Evolutionary conservation across 1,139 yeast genomes (phyloP), one percentile per base, ranked within the genome.

Genomic region (Pneumocystis wakefieldiae): DNA sequence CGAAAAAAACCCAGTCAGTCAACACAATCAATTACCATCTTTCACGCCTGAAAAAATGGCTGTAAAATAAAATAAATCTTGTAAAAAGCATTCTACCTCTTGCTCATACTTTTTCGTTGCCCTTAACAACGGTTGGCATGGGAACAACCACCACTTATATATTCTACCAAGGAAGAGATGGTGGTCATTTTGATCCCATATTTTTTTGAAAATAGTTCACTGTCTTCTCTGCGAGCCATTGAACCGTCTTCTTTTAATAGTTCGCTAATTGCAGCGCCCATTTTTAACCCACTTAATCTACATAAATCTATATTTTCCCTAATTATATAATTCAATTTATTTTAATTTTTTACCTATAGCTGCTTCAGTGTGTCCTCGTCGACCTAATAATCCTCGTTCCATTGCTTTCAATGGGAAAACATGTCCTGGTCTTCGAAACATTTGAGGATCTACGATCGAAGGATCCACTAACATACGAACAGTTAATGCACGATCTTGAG

Each of bases 321-420:
- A 53, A 24, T 8, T 15, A 24, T 59, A 12, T 17, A 17, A 15
- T 24, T 6, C n/a, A 39, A 28, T 15, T n/a, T 12, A 24, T 39
- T 39, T 7, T 41, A 41, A 41, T 17, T 17, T 48, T 66, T 7
- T 53, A 65, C 67, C 69, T 14, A 92, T 95, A 39, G 91, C 91
- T 10, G 98, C 97, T 76, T 94, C 99, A 7, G 99, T 94, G 73
- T 94, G 99, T n/a, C 99, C 98, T 67, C 88, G 79, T 78, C 99
- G 86, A 63, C 78, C 77, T 64, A 83, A 78, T 65, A 92, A 83
- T 61, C 95, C 85, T 0, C 96, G 96, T 35, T 87, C 87, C 28
- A 81, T 87, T 2, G 97, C 97, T 70, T 97, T 81, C 71, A 94
- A 79, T 2, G 99, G 99, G 68, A 92, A 82, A 55, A 92, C 76